Evolutionary conservation across 345 rosid genomes (phyloP).

Genomic region (Orychophragmus violaceus): DNA sequence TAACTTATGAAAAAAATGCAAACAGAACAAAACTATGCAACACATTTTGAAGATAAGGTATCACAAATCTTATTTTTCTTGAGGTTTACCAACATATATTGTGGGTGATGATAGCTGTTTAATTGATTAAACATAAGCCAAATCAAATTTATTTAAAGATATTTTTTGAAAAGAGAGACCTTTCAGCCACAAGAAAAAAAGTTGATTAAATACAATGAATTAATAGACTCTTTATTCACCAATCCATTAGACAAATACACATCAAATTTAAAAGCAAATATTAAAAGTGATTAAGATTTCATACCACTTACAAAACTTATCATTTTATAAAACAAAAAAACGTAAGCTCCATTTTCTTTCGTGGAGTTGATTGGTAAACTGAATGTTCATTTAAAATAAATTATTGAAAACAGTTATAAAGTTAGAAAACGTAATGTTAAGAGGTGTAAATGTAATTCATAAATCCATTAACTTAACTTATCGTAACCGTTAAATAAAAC

Average conservation of each 20-base stretch:
- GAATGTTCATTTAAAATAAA: background rate
- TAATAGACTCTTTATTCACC: constrained; percentile 21
- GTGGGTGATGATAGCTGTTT: background rate
- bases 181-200: constrained; percentile 25
- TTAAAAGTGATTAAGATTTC: constrained; percentile 29
- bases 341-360: background rate
- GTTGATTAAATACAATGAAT: constrained; percentile 22
- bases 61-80: background rate
- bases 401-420: constrained; percentile 1
- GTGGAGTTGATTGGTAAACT: background rate
- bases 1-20: background rate
- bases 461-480: constrained; percentile 1
- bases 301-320: constrained; percentile 21
- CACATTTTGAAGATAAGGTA: background rate
- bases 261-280: constrained; percentile 14
- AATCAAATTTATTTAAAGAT: background rate
- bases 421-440: constrained; percentile 2
- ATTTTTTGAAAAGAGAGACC: constrained; percentile 12
- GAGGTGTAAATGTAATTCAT: constrained; percentile 1
- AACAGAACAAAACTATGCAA: background rate
- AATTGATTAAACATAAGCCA: constrained; percentile 23
- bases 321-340: constrained; percentile 11
- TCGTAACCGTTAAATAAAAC: constrained; percentile 10
- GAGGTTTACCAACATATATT: background rate
- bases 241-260: constrained; percentile 24